Percentiles rank a stretch among this genome's conserved stretches.
Evolutionary conservation across 768 basidiomycete genomes (phyloP).

Genomic region (Leucocoprinus birnbaumii): DNA sequence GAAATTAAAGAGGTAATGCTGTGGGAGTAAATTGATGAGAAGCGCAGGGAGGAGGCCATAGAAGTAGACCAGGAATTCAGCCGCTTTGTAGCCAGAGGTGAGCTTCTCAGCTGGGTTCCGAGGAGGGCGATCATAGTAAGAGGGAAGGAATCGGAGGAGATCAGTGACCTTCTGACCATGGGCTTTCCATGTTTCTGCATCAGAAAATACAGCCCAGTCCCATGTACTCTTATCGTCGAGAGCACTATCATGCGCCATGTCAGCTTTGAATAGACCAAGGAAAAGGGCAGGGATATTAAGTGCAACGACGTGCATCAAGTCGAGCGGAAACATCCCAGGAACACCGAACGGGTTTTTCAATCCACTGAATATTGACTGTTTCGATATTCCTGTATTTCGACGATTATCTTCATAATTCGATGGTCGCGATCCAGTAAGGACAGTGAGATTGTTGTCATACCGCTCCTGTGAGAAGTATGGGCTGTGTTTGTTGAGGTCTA

Average conservation of each 20-base stretch:
- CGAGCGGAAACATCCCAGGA: slow-evolving; percentile 32
- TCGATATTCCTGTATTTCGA: too few species aligned
- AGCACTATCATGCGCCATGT: slow-evolving; percentile 26
- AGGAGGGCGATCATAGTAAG: slow-evolving; percentile 23
- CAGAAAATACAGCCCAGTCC: slow-evolving; percentile 28
- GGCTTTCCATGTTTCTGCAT: slow-evolving; percentile 25
- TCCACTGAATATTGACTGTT: too few species aligned
- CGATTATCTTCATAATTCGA: too few species aligned
- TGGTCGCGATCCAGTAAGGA: too few species aligned
- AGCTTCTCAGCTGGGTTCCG: slow-evolving; percentile 31
- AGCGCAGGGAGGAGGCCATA: slow-evolving; percentile 31
- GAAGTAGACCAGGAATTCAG: slow-evolving; percentile 29
- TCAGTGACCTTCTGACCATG: slow-evolving; percentile 29
- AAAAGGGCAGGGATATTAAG: slow-evolving; percentile 37
- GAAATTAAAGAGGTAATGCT: slow-evolving; percentile 25
- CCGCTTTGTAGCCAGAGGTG: slow-evolving; percentile 35
- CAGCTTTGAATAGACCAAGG: slow-evolving; percentile 27
- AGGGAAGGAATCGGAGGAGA: slow-evolving; percentile 19
- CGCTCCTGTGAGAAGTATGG: too few species aligned
- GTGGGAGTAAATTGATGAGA: slow-evolving; percentile 24
- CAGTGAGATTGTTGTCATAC: too few species aligned
- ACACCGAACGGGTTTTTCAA: slow-evolving; percentile 19
- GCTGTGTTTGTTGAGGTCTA: too few species aligned
- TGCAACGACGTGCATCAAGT: slow-evolving; percentile 39
- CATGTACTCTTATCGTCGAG: slow-evolving; percentile 19